Evolutionary conservation across 371 early-diverging fungal species (phyloP), one percentile per base, ranked within the genome.

Genomic region (Mycotypha africana): DNA sequence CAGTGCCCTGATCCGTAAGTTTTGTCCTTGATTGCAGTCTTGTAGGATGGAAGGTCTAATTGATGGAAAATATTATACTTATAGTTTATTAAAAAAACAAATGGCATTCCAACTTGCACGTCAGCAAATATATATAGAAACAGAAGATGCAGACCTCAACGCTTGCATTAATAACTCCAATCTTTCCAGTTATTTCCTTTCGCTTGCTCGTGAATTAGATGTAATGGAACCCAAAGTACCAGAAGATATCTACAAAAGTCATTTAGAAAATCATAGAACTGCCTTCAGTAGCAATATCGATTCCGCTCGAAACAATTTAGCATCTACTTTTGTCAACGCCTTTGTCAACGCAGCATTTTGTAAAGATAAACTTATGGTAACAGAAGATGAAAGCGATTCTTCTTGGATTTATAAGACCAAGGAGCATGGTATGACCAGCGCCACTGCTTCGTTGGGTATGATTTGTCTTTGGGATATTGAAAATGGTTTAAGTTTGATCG

Each of bases 291-390:
- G 72, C 11, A 85, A 74, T 47, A 84, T 95, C 31, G 97, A 96
- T 57, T 93, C 93, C 48, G 95, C 96, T 17, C 85, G 90, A 38
- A 93, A 94, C 58, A 95, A 97, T 65, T 71, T 97, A 36, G 91
- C 98, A 0, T 89, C 95, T 22, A 91, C 95, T 3, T 94, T 96
- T 76, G 98, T 97, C 30, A 98, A 97, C 61, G 98, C 93, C 0
- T 97, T 97, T 75, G 93, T 97, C 41, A 98, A 98, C 60, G 93
- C 91, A 30, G 98, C 94, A 8, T 98, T 95, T 63, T 88, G 93
- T 38, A 85, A 73, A 17, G 98, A 98, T 58, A 97, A 93, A 72
- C 81, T 98, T 38, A 77, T 85, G 36, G 76, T 78, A 8, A 75
- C 80, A 26, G 87, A 84, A 25, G 91, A 93, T n/a, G 75, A 76